Percentiles rank a stretch among this genome's conserved stretches.
These are phyloP conservation scores for Stagonosporopsis vannaccii DNA, from an alignment of 2,329 filamentous ascomycete genomes.

Conservation along the genomic window DNA sequence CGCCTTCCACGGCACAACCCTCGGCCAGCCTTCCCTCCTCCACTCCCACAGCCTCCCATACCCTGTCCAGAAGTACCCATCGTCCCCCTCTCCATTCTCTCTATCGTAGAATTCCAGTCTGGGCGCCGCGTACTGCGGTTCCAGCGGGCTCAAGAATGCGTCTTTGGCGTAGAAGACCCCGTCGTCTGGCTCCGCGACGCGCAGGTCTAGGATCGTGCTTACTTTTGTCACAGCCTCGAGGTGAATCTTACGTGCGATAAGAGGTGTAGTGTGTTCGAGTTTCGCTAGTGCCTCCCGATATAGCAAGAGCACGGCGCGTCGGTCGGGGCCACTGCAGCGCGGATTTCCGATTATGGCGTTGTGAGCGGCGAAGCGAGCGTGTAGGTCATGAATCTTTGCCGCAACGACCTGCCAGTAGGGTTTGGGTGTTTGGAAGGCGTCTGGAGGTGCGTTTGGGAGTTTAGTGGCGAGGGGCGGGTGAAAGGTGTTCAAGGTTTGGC, in stretches of 20 bases:
- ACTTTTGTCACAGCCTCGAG: constrained; percentile 19
- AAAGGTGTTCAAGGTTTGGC: neutral
- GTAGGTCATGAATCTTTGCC: neutral
- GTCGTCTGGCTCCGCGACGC: constrained; percentile 10
- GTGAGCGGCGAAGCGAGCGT: constrained; percentile 4
- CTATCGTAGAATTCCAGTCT: constrained; percentile 15
- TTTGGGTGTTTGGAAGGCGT: neutral
- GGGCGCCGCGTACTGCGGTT: constrained; percentile 28
- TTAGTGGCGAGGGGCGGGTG: neutral
- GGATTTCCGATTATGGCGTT: neutral
- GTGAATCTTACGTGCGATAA: neutral
- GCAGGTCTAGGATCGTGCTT: constrained; percentile 15
- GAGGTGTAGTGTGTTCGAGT: neutral
- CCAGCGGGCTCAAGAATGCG: constrained; percentile 16
- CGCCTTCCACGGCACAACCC: constrained; percentile 12
- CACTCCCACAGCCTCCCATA: constrained; percentile 21
- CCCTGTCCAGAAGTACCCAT: neutral
- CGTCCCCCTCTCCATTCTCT: neutral
- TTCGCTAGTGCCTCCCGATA: constrained; percentile 14
- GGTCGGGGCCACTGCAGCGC: constrained; percentile 10
- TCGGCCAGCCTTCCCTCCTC: constrained; percentile 29
- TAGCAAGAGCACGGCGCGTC: constrained; percentile 15
- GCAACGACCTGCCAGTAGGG: constrained; percentile 1
- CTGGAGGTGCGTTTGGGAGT: neutral
- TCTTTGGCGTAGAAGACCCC: constrained; percentile 7